These are phyloP conservation scores for Melaleuca quinquenervia DNA, from an alignment of 345 rosid genomes.

Conservation along the genomic window DNA sequence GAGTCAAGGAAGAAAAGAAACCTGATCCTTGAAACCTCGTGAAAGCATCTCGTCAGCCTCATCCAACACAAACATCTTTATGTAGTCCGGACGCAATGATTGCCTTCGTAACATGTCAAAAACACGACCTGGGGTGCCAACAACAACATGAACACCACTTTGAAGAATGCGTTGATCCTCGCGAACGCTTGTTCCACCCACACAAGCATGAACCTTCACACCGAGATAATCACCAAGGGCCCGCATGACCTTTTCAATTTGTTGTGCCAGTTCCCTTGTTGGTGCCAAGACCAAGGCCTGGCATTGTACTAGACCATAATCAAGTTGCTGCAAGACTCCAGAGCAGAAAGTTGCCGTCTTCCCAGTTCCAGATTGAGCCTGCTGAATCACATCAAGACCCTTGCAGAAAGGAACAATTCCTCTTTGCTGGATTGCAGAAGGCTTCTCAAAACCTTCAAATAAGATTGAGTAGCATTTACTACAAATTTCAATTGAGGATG, in stretches of 20 bases:
- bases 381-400: slow-evolving; percentile 96
- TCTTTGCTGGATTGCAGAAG: slow-evolving; percentile 95
- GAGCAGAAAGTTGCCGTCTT: slow-evolving; percentile 96
- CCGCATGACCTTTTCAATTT: slow-evolving; percentile 97
- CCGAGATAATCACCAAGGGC: slow-evolving; percentile 95
- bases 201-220: slow-evolving; percentile 94
- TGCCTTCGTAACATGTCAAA: slow-evolving; percentile 93
- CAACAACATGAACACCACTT: slow-evolving; percentile 91
- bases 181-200: slow-evolving; percentile 96
- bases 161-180: slow-evolving; percentile 93
- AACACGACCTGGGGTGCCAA: slow-evolving; percentile 96
- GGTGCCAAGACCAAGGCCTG: slow-evolving; percentile 92
- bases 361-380: slow-evolving; percentile 97
- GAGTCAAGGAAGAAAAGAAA: background rate
- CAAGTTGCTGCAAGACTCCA: slow-evolving; percentile 85
- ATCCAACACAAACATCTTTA: slow-evolving; percentile 87
- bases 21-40: slow-evolving; percentile 97
- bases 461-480: background rate
- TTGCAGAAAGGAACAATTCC: slow-evolving; percentile 93
- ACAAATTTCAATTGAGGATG: background rate
- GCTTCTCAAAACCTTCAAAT: slow-evolving; percentile 74
- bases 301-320: slow-evolving; percentile 56
- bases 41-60: slow-evolving; percentile 99
- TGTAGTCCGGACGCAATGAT: slow-evolving; percentile 70
- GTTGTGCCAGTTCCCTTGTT: slow-evolving; percentile 90